Evolutionary conservation across 371 early-diverging fungal species (phyloP).

Genomic region (Batrachochytrium dendrobatidis): DNA sequence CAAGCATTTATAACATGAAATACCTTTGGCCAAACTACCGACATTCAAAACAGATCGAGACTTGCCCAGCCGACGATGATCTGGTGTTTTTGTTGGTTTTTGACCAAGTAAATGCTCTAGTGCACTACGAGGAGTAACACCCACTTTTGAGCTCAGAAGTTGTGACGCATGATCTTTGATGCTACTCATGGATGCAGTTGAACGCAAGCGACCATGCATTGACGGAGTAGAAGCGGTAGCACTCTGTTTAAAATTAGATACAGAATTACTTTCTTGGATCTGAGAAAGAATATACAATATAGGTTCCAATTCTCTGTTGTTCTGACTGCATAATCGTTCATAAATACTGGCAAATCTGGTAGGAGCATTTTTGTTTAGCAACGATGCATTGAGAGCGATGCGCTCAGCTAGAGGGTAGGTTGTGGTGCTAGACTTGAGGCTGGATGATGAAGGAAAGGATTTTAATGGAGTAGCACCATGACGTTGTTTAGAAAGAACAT

Average conservation of each 20-base stretch:
- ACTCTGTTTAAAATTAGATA: slow-evolving; percentile 3
- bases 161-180: background rate
- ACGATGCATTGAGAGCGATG: slow-evolving; percentile 7
- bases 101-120: background rate
- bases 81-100: background rate
- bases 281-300: slow-evolving; percentile 7
- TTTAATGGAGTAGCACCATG: background rate
- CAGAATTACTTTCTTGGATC: slow-evolving; percentile 9
- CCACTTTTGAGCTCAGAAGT: too few relatives aligned
- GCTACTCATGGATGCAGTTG: slow-evolving; percentile 2
- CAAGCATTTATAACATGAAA: too few relatives aligned
- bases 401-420: slow-evolving; percentile 10
- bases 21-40: too few relatives aligned
- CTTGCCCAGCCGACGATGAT: background rate
- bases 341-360: slow-evolving; percentile 1
- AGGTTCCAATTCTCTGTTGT: slow-evolving; percentile 13
- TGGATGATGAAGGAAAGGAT: background rate
- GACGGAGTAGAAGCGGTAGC: too few relatives aligned
- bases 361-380: slow-evolving; percentile 5
- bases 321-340: slow-evolving; percentile 5
- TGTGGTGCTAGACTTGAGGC: background rate
- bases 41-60: background rate
- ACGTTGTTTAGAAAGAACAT: slow-evolving; percentile 4
- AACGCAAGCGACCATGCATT: too few relatives aligned
- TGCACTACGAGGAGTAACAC: too few relatives aligned